Evolutionary conservation across 768 basidiomycete genomes (phyloP), one percentile per base, ranked within the genome.

Genomic region (Rhodotorula babjevae): DNA sequence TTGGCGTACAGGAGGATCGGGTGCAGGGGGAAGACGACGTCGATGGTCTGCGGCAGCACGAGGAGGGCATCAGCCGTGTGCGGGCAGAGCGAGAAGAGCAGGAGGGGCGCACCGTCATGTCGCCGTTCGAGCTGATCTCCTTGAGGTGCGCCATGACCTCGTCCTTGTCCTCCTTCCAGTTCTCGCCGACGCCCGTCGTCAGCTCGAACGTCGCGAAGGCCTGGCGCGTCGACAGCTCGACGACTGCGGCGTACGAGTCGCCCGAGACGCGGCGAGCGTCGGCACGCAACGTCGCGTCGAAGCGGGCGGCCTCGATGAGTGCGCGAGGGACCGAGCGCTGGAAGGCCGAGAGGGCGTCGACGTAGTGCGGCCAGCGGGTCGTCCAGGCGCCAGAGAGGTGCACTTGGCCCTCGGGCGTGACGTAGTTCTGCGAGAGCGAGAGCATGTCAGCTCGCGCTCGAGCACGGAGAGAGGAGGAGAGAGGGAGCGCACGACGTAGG

Each of bases 11-110:
- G 63, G 3, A 74, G 71, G 29, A 76, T 61, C 23, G 77, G 74
- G 52, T 72, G 76, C 8, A 71, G 62, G 0, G 77, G 77, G 61
- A 74, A 78, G 61, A 78, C 73, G 33, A 78, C 73, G 29, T 78
- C 77, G 53, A 78, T 74, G 7, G 76, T 75, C 68, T 72, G 68
- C 25, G 40, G 10, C 1, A 11, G 44, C 44, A 42, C 9, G 14
- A 42, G 15, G 47, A n/a, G 36, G 44, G 59, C 25, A 53, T 47
- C 21, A 36, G 25, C 3, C 19, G 18, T 19, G 8, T 25, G 25
- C 8, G 3, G 50, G 25, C 10, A 25, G 50, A 23, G 50, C 2
- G 23, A 52, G n/a, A 44, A 36, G n/a, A 8, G 25, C 27, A 29
- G 29, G 8, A 14, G 33, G 21, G 46, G n/a, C 59, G 29, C 46